Base-by-base conservation (phyloP, 768 basidiomycete species). In the Lentinula boryana region DNA sequence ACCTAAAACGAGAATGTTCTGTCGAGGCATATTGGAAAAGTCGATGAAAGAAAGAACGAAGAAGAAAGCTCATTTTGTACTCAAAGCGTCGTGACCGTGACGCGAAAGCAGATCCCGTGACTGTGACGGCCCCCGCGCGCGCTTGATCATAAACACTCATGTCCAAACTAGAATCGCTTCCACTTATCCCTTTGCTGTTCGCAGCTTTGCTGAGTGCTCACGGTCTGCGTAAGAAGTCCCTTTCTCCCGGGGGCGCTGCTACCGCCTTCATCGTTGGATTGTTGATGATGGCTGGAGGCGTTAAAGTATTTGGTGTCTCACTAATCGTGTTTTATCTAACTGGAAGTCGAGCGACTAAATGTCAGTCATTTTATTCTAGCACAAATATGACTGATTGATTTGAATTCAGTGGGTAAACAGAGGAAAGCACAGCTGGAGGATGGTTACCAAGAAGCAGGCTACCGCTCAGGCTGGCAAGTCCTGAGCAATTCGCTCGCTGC, bases 331-430 rank as follows among this genome's bases (percentile, higher is more conserved):
- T 95, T 70, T 95, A 97, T 71, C 74, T 95, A 33, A 67, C 84
- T 0, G 95, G 87, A 4, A 90, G 89, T 63, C 81, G 83, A 51
- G 94, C 94, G 0, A 97, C 95, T 2, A 95, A 93, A 72, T 80
- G 85, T 85, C 66, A 66, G 85, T 77, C 0, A 43, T 23, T 8
- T 1, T 27, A 2, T 7, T 6, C 10, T 13, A 16, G 8, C 32
- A 4, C 5, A 2, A 21, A 16, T 43, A 12, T 16, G 44, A 5
- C 15, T 21, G 21, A 50, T 5, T 46, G 27, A 12, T 40, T 38
- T 46, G 27, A 35, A n/a, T 52, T 18, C 52, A 87, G 89, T 88
- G 63, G 88, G 93, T 60, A 94, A 87, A 73, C 76, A 82, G 55
- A 76, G 78, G 56, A 98, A 97, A 70, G 81, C 83, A 3, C 75